A percentile compares a stretch with the other conserved stretches of the same genome.
Conservation (phyloP, 305 asterid genomes). For the Coffea humblotiana region DNA sequence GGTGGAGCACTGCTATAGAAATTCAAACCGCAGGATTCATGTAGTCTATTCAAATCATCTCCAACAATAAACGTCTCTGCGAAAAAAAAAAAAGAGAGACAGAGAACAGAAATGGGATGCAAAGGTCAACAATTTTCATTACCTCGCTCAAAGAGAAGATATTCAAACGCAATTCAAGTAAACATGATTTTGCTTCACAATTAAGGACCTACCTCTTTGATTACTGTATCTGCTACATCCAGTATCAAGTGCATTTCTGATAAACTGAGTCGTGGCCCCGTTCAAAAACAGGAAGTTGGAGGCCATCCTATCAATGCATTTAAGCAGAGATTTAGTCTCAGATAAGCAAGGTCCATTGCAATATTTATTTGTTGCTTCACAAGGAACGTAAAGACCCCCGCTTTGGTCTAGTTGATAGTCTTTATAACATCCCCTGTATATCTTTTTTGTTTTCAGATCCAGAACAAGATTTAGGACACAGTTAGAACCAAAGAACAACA, state of each 20-base stretch:
- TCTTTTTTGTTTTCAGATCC: slow-evolving; percentile 13
- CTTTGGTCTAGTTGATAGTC: slow-evolving; percentile 10
- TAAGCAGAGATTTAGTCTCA: slow-evolving; percentile 16
- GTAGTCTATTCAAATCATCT: slow-evolving; percentile 3
- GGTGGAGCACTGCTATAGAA: slow-evolving; percentile 11
- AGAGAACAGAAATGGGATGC: not conserved
- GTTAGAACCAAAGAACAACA: not conserved
- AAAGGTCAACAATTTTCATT: not conserved
- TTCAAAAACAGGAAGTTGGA: slow-evolving; percentile 22
- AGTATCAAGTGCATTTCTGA: slow-evolving; percentile 12
- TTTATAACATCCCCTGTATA: slow-evolving; percentile 19
- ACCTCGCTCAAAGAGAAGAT: not conserved
- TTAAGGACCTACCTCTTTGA: slow-evolving; percentile 14
- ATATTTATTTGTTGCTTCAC: slow-evolving; percentile 16
- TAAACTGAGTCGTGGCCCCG: slow-evolving; percentile 13
- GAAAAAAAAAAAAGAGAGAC: not conserved
- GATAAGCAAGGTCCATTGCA: slow-evolving; percentile 27
- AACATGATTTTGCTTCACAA: not conserved
- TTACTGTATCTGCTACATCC: slow-evolving; percentile 20
- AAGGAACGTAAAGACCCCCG: slow-evolving; percentile 23
- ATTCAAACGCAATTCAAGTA: not conserved
- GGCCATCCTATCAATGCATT: slow-evolving; percentile 17
- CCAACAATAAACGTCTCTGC: slow-evolving; percentile 10
- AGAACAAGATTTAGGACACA: not conserved
- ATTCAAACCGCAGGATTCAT: slow-evolving; percentile 12